phyloP scores from a whole-genome alignment of 2,329 filamentous ascomycete genomes.

The Venturia effusa region DNA sequence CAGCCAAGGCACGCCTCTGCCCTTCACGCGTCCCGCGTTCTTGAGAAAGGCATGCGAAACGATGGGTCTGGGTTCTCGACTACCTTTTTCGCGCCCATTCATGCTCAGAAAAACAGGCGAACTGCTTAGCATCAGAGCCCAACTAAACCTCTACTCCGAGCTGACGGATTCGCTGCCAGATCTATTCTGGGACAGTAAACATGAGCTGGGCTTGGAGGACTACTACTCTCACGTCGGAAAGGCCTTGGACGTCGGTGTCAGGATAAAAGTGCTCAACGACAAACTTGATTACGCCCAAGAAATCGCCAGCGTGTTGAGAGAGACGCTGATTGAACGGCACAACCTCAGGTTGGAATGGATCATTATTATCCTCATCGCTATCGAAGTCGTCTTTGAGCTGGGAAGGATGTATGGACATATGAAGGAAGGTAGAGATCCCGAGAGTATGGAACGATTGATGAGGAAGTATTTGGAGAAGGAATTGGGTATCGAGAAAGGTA shows the following conservation, averaged over 20 bases:
- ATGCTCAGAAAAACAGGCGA: constrained; percentile 81
- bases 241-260: constrained; percentile 79
- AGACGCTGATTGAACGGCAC: constrained; percentile 84
- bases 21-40: constrained; percentile 64
- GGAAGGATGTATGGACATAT: constrained; percentile 58
- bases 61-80: constrained; percentile 74
- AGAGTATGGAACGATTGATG: constrained; percentile 29
- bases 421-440: constrained; percentile 31
- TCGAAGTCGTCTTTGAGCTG: constrained; percentile 85
- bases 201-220: constrained; percentile 80
- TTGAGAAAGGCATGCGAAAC: constrained; percentile 89
- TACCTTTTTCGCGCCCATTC: constrained; percentile 28
- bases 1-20: constrained; percentile 48
- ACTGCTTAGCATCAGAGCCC: constrained; percentile 75
- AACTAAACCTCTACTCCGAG: constrained; percentile 93
- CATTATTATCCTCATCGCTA: constrained; percentile 85
- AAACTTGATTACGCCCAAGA: constrained; percentile 98
- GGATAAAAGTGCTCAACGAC: constrained; percentile 86
- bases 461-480: constrained; percentile 25
- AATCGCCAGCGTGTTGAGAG: constrained; percentile 78
- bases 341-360: constrained; percentile 85
- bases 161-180: constrained; percentile 91
- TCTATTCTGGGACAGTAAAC: constrained; percentile 87
- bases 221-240: constrained; percentile 93
- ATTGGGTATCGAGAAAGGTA: constrained; percentile 9